phyloP scores from a whole-genome alignment of 2,329 filamentous ascomycete genomes.

The Aspergillus udagawae region DNA sequence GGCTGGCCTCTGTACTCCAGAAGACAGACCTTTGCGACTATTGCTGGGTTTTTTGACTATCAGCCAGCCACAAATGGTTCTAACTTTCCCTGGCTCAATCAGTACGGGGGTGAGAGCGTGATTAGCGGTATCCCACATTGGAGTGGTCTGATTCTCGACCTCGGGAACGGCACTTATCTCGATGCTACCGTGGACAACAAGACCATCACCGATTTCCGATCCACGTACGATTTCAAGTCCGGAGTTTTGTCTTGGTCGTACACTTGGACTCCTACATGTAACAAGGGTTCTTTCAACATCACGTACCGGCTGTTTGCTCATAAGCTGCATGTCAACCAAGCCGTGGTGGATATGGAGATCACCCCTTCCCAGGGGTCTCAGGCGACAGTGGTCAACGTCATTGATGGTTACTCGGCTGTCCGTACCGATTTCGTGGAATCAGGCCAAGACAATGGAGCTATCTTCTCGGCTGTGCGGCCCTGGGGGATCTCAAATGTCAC shows the following conservation, averaged over 20 bases:
- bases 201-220: slow-evolving; percentile 58
- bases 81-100: slow-evolving; percentile 65
- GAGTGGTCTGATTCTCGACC: slow-evolving; percentile 56
- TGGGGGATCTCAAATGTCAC: slow-evolving; percentile 59
- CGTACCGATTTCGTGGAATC: slow-evolving; percentile 58
- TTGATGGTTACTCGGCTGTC: slow-evolving; percentile 66
- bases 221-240: slow-evolving; percentile 60
- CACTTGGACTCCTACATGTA: slow-evolving; percentile 57
- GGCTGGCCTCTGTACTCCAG: slow-evolving; percentile 65
- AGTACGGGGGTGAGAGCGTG: slow-evolving; percentile 67
- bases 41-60: slow-evolving; percentile 63
- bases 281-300: slow-evolving; percentile 51
- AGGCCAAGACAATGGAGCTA: slow-evolving; percentile 51
- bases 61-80: slow-evolving; percentile 56
- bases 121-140: slow-evolving; percentile 70
- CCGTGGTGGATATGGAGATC: slow-evolving; percentile 57
- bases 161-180: slow-evolving; percentile 52
- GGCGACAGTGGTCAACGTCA: slow-evolving; percentile 60
- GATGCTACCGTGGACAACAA: slow-evolving; percentile 57
- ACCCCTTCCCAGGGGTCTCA: slow-evolving; percentile 51
- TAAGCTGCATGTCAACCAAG: slow-evolving; percentile 60
- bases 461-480: slow-evolving; percentile 64
- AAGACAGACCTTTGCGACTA: slow-evolving; percentile 63
- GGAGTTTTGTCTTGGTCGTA: slow-evolving; percentile 63
- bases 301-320: slow-evolving; percentile 64